Conservation (phyloP, 306 rosid species). For the Inga laurina region DNA sequence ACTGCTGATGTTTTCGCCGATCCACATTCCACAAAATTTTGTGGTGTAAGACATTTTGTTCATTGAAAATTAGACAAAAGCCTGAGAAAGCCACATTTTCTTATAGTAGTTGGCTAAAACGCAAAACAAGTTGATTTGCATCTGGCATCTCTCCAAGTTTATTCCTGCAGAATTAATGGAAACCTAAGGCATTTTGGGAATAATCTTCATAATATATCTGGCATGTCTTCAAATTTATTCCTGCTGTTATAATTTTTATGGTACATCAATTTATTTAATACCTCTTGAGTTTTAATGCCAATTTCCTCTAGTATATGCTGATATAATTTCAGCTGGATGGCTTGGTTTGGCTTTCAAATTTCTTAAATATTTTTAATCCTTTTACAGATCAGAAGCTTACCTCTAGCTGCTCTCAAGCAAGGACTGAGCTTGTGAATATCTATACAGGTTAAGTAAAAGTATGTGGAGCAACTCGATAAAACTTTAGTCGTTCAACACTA, state of each 20-base stretch:
- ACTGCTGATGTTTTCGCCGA: background rate
- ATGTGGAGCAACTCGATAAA: background rate
- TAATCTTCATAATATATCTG: too few species aligned
- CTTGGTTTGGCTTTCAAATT: background rate
- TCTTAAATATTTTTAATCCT: conserved; percentile 16
- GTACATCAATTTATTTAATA: background rate
- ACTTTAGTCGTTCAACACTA: background rate
- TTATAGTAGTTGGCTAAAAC: background rate
- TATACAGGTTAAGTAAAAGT: conserved; percentile 59
- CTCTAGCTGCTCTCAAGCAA: conserved; percentile 77
- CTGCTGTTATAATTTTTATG: background rate
- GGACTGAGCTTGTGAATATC: conserved; percentile 54
- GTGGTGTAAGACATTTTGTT: background rate
- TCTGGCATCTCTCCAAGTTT: too few species aligned
- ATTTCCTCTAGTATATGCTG: background rate
- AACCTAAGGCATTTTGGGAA: too few species aligned
- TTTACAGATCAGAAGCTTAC: conserved; percentile 59
- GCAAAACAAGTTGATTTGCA: background rate
- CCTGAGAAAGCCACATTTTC: background rate
- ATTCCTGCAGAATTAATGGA: too few species aligned
- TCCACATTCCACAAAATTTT: background rate
- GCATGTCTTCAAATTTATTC: background rate
- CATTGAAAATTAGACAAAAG: background rate
- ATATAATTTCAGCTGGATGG: background rate
- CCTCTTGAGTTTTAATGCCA: background rate